Evolutionary conservation across 2,329 filamentous ascomycete species (phyloP).

Genomic region (Rhynchosporium agropyri): DNA sequence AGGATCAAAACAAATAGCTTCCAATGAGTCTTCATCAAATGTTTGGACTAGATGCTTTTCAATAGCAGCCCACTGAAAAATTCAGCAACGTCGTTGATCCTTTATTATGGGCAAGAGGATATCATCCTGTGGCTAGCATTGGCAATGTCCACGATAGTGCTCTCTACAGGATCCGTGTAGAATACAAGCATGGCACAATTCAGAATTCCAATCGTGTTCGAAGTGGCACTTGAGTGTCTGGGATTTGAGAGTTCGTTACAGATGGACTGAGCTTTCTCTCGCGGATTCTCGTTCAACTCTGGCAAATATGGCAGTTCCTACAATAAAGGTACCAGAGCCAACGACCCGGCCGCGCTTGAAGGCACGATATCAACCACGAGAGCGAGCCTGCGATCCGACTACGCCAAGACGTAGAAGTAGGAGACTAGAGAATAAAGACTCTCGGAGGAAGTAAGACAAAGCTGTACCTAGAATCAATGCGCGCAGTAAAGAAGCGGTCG

Average conservation of each 20-base stretch:
- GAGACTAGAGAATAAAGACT: constrained; percentile 9
- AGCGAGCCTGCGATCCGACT: constrained; percentile 4
- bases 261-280: constrained; percentile 1
- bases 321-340: constrained; percentile 8
- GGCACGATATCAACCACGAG: constrained; percentile 8
- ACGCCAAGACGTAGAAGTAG: constrained; percentile 7
- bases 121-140: constrained; percentile 6
- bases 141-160: constrained; percentile 7
- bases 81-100: constrained; percentile 1
- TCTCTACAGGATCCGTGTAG: constrained; percentile 7
- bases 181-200: background rate
- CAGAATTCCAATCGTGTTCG: constrained; percentile 1
- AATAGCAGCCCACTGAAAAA: constrained; percentile 2
- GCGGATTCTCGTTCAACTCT: constrained; percentile 5
- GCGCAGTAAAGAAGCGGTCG: constrained; percentile 5
- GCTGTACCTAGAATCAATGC: constrained; percentile 6
- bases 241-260: constrained; percentile 7
- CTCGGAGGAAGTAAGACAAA: constrained; percentile 8
- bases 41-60: constrained; percentile 9
- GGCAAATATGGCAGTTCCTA: constrained; percentile 7
- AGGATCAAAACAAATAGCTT: constrained; percentile 7
- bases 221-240: constrained; percentile 2
- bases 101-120: constrained; percentile 8
- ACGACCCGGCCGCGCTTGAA: background rate
- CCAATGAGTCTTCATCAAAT: constrained; percentile 9